Base-by-base conservation (phyloP, 176 grass and related monocot genomes). In the Oryza australiensis region DNA sequence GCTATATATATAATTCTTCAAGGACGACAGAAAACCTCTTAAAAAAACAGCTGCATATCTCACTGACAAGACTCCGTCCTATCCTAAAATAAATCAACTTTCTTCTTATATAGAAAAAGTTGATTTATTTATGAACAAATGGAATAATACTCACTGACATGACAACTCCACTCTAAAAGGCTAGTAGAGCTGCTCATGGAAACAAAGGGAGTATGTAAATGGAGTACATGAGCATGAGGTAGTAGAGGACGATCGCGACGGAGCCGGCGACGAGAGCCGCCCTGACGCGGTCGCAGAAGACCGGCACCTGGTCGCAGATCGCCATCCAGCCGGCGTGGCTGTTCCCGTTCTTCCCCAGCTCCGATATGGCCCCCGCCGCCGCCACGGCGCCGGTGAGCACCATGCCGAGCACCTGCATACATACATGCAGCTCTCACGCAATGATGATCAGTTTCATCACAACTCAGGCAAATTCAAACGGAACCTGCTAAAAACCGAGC, bases 321-420 rank as follows among this genome's bases (percentile, higher is more conserved):
- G 94, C 79, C 29, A 49, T 43, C 94, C 94, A 97, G 64, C 85
- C 87, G 12, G 89, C 82, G 10, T 88, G 94, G 41, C 28, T 71
- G 71, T 97, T 97, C 12, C 94, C 94, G 11, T 90, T 75, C 87
- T 92, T 97, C 75, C 87, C 92, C 40, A 94, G 18, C 16, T 83
- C 57, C 15, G 94, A 84, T 26, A 90, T 59, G 20, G 94, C 85
- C 2, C 83, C 70, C 2, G 80, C 82, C 3, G 94, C 85, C 1
- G 89, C 80, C 3, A 82, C 7, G 42, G 94, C 89, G 0, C 89
- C 78, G 0, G 89, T 90, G 59, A 97, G 84, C 18, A 97, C 7
- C 94, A 94, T 88, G 23, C 72, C 80, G 15, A 89, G n/a, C 42
- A 83, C 70, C 91, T 97, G 78, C 48, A 20, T 5, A 0, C 12